Evolutionary conservation across 2,329 filamentous ascomycete genomes (phyloP), one percentile per base, ranked within the genome.

Genomic region (Calonectria ilicicola): DNA sequence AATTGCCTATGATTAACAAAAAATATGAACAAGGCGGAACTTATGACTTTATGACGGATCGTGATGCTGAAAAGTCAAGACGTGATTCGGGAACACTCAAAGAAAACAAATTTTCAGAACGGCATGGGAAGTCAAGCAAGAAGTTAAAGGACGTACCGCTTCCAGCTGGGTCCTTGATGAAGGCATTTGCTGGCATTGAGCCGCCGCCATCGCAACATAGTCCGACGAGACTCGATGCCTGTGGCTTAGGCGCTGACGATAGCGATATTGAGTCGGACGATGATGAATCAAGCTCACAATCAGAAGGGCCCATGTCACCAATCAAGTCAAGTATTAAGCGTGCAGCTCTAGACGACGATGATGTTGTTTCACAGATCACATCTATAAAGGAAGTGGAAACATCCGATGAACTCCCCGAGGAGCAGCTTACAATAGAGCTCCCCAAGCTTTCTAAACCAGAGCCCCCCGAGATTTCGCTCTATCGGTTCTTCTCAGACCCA

Each of bases 1-100:
- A 85, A 19, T 82, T 91, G 38, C 87, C 89, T 0, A 81, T 87
- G 67, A 89, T 90, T 51, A 90, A 88, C 74, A 90, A 88, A 74
- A 91, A 91, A 75, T 92, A 92, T 74, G 87, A 90, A 74, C 86
- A 87, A 56, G 89, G 87, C 5, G 90, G 90, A 17, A 85, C 87
- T 2, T 92, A 89, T 72, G 86, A 89, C 71, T 89, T 80, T 79
- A 80, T 79, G 63, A 79, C 83, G 76, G 78, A 82, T 23, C 77
- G 80, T 67, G 38, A 78, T 49, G 79, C 82, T 47, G 80, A 79
- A 56, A 82, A 78, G 40, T 72, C 75, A 23, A 83, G 77, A 47
- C 74, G 76, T 47, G 80, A 81, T 29, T 75, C 79, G 5, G 83
- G 83, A 17, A 80, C 80, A 19, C 83, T 87, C 9, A 85, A 87